These are phyloP conservation scores for Tolypocladium paradoxum DNA, from an alignment of 2,329 filamentous ascomycete species.

Conservation along the genomic window DNA sequence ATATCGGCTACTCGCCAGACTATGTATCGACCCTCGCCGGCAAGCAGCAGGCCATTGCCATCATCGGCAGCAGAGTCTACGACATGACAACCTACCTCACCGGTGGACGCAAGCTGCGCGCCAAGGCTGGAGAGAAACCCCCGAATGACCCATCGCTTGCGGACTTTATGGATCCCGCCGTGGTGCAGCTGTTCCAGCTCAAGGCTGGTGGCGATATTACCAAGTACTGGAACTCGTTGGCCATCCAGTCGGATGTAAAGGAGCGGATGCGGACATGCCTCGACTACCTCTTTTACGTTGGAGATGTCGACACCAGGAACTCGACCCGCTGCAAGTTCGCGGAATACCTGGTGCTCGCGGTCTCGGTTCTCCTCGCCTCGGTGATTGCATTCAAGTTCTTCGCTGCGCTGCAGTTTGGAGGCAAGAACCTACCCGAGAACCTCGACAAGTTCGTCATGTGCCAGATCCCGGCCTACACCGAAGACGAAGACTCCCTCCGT, in stretches of 20 bases:
- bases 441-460: constrained; percentile 98
- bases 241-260: constrained; percentile 45
- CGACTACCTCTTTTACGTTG: constrained; percentile 91
- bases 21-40: constrained; percentile 62
- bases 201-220: constrained; percentile 71
- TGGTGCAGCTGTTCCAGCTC: constrained; percentile 67
- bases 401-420: constrained; percentile 86
- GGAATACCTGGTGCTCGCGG: constrained; percentile 76
- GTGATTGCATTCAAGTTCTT: constrained; percentile 96
- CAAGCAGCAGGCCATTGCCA: constrained; percentile 59
- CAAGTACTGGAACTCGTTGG: constrained; percentile 68
- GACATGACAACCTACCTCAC: constrained; percentile 76
- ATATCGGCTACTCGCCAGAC: constrained; percentile 68
- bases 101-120: constrained; percentile 59
- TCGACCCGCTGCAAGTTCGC: constrained; percentile 79
- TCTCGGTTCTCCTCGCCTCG: constrained; percentile 67
- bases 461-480: constrained; percentile 94
- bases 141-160: constrained; percentile 40
- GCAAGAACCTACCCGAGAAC: constrained; percentile 86
- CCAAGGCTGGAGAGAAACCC: constrained; percentile 38
- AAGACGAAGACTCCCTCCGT: constrained; percentile 93
- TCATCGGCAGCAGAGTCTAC: constrained; percentile 71
- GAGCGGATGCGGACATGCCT: constrained; percentile 69
- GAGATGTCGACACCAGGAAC: constrained; percentile 82
- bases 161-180: constrained; percentile 70